Evolutionary conservation across 2,329 filamentous ascomycete genomes (phyloP), one percentile per base, ranked within the genome.

Genomic region (Trichocomaceae sp.): DNA sequence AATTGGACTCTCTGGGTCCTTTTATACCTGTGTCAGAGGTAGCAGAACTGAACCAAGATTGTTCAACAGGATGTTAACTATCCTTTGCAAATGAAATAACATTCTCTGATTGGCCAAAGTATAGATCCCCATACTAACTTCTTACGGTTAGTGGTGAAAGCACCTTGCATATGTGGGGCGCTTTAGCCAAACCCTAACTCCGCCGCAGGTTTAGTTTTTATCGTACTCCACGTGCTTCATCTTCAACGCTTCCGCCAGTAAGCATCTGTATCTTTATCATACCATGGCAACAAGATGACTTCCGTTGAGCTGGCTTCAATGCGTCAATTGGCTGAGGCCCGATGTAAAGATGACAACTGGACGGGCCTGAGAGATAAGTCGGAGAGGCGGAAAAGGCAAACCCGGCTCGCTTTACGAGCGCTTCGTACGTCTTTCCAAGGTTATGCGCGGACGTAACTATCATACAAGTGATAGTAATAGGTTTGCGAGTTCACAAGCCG

Each of bases 331-430:
- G 49, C 49, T 4, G 49, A 51, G 19, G 49, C 49, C 5, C 49
- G 49, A 22, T 20, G n/a, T 10, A 1, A 17, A 17, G 49, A 51
- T 44, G 57, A 59, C 29, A 56, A 59, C 52, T 59, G 57, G 57
- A 58, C 39, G 39, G 52, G 56, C 33, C 39, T 49, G 20, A 56
- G 44, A 42, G 61, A 62, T 44, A 58, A 58, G 5, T 50, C 45
- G 20, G 45, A 56, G 15, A 29, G 61, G 31, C 56, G 59, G 37
- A 60, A 46, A 48, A 22, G 59, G 17, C 60, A 63, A 52, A 63
- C 62, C 31, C 55, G 60, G 29, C 39, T 63, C 2, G 57, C 60
- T 33, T 60, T 62, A 42, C 53, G 61, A 39, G 60, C 61, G 15
- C 52, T 54, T 39, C 46, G 61, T 63, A 55, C 41, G 60, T 48